Base-by-base conservation (phyloP, 2,329 filamentous ascomycete genomes). In the Monilinia laxa region DNA sequence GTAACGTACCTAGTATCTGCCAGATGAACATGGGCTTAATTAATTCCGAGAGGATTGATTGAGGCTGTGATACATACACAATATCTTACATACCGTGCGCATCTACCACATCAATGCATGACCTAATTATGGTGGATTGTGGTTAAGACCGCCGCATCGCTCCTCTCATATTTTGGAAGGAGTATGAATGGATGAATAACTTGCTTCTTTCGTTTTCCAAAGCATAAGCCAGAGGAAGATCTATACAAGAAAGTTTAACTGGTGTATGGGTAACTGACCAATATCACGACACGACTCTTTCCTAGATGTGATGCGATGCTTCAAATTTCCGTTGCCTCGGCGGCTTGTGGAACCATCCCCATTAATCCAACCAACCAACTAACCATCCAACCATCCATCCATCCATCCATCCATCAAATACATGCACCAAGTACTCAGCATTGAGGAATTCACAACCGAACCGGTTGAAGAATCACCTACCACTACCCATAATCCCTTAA, bases 61-160 rank as follows among this genome's bases (percentile, higher is more conserved):
- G 53, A 58, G 62, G 62, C 42, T 65, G 62, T 64, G 42, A 65
- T 65, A 65, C 35, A 62, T 38, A 52, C 14, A 60, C 42, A 45
- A 64, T 64, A 64, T 58, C 51, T 64, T 38, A 64, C 52, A 42
- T 64, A 57, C 28, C 51, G 58, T 35, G 31, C 42, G 52, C 42
- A 25, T 42, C 62, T 55, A 53, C 38, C 38, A 53, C 59, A 62
- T 28, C 31, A 56, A 56, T 45, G 58, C 58, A 62, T 62, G 45
- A 20, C 58, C 58, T 35, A 51, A 4, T 49, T 25, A n/a, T 60
- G 57, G 57, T 38, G 42, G 57, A 49, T 49, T 35, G 42, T 59
- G 42, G 42, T 51, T 49, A 60, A 60, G 57, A 51, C 57, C 45
- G 20, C 57, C 57, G 57, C 57, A 62, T 35, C 45, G 51, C 31